A percentile compares a stretch with the other conserved stretches of the same genome.
Conservation (phyloP, 306 rosid species). For the Leucaena leucocephala region DNA sequence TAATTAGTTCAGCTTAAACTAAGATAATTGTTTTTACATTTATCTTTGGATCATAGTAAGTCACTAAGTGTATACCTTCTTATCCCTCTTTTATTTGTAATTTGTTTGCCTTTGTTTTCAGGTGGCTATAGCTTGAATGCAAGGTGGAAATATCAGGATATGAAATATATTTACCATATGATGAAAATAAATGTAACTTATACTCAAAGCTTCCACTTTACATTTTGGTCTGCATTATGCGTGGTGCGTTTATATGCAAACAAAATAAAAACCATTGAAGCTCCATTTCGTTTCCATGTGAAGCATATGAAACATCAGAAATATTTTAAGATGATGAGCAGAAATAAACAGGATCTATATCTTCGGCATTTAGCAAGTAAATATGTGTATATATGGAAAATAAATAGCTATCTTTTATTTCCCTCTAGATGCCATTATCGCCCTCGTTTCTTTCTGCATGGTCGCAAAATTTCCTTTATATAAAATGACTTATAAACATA, state of each 20-base stretch:
- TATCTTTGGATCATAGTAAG: neutral
- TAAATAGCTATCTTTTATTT: too few relatives aligned
- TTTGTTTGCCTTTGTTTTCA: slow-evolving; percentile 19
- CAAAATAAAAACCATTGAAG: neutral
- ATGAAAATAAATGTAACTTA: slow-evolving; percentile 36
- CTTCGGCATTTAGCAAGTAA: neutral
- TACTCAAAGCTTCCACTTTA: neutral
- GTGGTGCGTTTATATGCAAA: neutral
- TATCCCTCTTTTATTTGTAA: neutral
- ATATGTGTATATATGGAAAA: too few relatives aligned
- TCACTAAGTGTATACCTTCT: neutral
- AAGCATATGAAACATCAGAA: neutral
- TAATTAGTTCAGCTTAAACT: neutral
- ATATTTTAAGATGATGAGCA: neutral
- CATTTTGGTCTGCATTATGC: neutral
- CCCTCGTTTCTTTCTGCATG: too few relatives aligned
- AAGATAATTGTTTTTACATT: neutral
- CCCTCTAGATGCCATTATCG: too few relatives aligned
- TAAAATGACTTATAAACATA: too few relatives aligned
- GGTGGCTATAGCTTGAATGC: slow-evolving; percentile 15
- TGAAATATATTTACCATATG: slow-evolving; percentile 6
- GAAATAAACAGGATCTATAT: neutral
- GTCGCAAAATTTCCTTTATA: too few relatives aligned
- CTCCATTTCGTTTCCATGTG: neutral
- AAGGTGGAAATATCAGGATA: slow-evolving; percentile 24